Conservation (phyloP, 2,329 filamentous ascomycete genomes). For the Didymella glomerata region DNA sequence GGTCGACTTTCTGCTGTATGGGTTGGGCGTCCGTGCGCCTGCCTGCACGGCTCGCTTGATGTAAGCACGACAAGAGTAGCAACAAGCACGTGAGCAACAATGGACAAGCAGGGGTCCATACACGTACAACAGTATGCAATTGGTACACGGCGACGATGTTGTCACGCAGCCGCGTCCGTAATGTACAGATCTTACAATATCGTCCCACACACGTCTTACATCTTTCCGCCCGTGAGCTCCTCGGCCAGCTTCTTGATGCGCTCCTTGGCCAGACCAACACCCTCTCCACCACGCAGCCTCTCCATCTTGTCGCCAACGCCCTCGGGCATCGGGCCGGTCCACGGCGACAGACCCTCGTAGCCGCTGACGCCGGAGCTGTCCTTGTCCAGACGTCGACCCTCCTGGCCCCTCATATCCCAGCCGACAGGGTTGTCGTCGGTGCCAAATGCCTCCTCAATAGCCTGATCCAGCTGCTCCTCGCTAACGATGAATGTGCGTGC, state of each 20-base stretch:
- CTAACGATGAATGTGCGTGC: conserved; percentile 86
- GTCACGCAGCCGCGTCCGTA: conserved; percentile 5
- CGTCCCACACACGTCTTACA: conserved; percentile 28
- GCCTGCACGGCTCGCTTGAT: too few relatives aligned
- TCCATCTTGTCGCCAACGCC: conserved; percentile 45
- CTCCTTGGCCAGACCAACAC: conserved; percentile 59
- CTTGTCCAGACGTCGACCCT: conserved; percentile 25
- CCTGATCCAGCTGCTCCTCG: conserved; percentile 76
- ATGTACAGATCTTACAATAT: conserved; percentile 17
- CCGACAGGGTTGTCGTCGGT: conserved; percentile 60
- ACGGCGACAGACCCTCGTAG: conserved; percentile 43
- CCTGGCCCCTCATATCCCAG: conserved; percentile 44
- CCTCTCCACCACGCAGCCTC: conserved; percentile 48
- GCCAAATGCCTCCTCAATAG: conserved; percentile 80
- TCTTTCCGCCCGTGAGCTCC: conserved; percentile 72
- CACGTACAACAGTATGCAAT: conserved; percentile 11
- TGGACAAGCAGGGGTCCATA: background rate
- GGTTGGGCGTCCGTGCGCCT: too few relatives aligned
- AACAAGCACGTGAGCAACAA: too few relatives aligned
- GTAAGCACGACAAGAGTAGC: too few relatives aligned
- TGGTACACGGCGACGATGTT: conserved; percentile 4
- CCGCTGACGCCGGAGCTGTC: background rate
- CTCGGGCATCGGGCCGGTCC: conserved; percentile 43
- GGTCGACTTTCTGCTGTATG: too few relatives aligned
- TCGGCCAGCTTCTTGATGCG: conserved; percentile 72